Conservation (phyloP, 495 filamentous ascomycete genomes). For the Friedmanniomyces endolithicus region DNA sequence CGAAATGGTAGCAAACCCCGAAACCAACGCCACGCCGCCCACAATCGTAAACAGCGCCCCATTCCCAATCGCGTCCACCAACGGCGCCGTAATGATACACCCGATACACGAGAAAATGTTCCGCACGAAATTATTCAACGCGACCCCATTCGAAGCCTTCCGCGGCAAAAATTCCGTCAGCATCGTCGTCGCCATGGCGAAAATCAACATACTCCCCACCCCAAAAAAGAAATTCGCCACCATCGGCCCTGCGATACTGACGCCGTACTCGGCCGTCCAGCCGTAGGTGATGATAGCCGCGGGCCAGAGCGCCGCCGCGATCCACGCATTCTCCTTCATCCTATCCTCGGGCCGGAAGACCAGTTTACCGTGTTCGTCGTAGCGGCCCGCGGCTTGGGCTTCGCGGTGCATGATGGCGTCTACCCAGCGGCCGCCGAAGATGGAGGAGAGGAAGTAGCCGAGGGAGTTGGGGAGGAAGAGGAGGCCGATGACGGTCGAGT, state of each 20-base stretch:
- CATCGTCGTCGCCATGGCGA: slow-evolving; percentile 36
- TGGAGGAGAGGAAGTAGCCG: slow-evolving; percentile 62
- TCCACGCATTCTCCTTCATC: slow-evolving; percentile 79
- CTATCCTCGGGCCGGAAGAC: slow-evolving; percentile 75
- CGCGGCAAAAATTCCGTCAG: slow-evolving; percentile 71
- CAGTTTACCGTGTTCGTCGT: slow-evolving; percentile 55
- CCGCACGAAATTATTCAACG: slow-evolving; percentile 69
- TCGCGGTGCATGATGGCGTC: slow-evolving; percentile 81
- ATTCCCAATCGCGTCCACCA: slow-evolving; percentile 71
- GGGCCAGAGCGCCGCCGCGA: slow-evolving; percentile 67
- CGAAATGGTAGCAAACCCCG: slow-evolving; percentile 42
- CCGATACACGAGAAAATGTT: slow-evolving; percentile 80
- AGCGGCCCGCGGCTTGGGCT: slow-evolving; percentile 56
- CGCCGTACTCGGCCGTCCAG: slow-evolving; percentile 47
- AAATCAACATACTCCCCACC: slow-evolving; percentile 78
- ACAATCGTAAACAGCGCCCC: slow-evolving; percentile 83
- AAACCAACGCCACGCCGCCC: slow-evolving; percentile 48
- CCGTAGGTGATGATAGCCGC: slow-evolving; percentile 54
- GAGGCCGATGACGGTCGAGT: slow-evolving; percentile 60
- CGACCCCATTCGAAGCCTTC: slow-evolving; percentile 61
- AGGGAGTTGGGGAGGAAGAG: slow-evolving; percentile 71
- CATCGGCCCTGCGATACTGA: slow-evolving; percentile 34
- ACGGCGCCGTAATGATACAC: slow-evolving; percentile 56
- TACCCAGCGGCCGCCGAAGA: slow-evolving; percentile 75
- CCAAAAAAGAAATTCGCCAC: slow-evolving; percentile 86